A percentile compares a stretch with the other conserved stretches of the same genome.
Conservation (phyloP, 169 alveolate genomes). For the Eimeria acervulina region DNA sequence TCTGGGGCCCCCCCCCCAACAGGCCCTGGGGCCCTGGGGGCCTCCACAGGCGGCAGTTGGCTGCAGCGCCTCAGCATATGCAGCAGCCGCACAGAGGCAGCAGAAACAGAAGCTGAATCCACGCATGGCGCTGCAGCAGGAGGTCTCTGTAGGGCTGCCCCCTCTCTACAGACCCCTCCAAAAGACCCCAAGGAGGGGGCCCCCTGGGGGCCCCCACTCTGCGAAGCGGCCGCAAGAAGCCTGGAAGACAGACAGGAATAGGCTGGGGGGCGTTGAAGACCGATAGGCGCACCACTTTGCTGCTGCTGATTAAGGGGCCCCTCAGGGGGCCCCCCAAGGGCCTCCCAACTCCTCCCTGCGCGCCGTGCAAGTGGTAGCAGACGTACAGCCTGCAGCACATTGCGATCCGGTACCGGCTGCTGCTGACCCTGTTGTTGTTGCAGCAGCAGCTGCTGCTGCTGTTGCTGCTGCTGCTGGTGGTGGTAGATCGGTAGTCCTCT, state of each 20-base stretch:
- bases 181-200: slow-evolving; percentile 2
- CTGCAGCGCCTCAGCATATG: background rate
- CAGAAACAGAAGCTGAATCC: background rate
- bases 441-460: background rate
- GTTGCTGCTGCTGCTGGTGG: slow-evolving; percentile 57
- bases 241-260: background rate
- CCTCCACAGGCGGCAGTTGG: background rate
- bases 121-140: too few relatives aligned
- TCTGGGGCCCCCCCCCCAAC: background rate
- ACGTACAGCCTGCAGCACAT: background rate
- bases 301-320: background rate
- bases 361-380: background rate
- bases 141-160: too few relatives aligned
- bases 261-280: background rate
- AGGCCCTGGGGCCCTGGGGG: background rate
- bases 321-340: background rate
- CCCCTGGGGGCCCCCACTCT: background rate
- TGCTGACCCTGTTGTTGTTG: slow-evolving; percentile 8
- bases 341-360: background rate
- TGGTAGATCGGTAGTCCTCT: background rate
- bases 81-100: slow-evolving; percentile 2
- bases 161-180: too few relatives aligned
- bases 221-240: background rate
- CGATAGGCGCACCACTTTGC: background rate
- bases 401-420: background rate